Evolutionary conservation across 441 rosid genomes (phyloP).

Genomic region (Melastoma candidum): DNA sequence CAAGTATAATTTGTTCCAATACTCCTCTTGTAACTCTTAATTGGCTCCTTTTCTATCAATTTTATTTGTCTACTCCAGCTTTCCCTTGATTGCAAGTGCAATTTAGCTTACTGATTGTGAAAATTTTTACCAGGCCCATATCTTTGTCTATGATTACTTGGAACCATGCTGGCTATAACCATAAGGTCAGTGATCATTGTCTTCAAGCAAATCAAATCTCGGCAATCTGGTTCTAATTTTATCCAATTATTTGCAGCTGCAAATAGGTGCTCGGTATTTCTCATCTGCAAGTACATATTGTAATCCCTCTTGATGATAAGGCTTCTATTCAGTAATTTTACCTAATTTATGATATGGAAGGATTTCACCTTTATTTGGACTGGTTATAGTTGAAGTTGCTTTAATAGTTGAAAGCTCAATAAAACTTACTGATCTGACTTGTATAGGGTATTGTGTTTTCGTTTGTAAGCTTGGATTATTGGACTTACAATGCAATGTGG

Average conservation of each 20-base stretch:
- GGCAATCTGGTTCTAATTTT: conserved; percentile 18
- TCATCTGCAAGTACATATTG: conserved; percentile 56
- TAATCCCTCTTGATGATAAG: conserved; percentile 12
- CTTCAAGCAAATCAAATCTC: conserved; percentile 8
- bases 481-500: too few relatives aligned
- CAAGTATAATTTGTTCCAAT: too few relatives aligned
- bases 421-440: too few relatives aligned
- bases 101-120: conserved; percentile 8
- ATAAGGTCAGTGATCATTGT: conserved; percentile 33
- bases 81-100: background rate
- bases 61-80: background rate
- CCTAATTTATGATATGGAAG: background rate
- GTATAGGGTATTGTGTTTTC: too few relatives aligned
- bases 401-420: background rate
- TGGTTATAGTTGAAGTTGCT: background rate
- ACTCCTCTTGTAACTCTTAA: too few relatives aligned
- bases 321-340: background rate
- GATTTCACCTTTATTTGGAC: conserved; percentile 5
- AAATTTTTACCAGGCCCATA: conserved; percentile 33
- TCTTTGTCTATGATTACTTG: conserved; percentile 26
- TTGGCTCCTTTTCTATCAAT: too few relatives aligned
- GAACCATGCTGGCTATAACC: conserved; percentile 26
- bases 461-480: too few relatives aligned
- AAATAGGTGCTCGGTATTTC: conserved; percentile 50
- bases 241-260: conserved; percentile 37